These are phyloP conservation scores for Solanum hybrid DNA, from an alignment of 305 asterid species.

Conservation along the genomic window DNA sequence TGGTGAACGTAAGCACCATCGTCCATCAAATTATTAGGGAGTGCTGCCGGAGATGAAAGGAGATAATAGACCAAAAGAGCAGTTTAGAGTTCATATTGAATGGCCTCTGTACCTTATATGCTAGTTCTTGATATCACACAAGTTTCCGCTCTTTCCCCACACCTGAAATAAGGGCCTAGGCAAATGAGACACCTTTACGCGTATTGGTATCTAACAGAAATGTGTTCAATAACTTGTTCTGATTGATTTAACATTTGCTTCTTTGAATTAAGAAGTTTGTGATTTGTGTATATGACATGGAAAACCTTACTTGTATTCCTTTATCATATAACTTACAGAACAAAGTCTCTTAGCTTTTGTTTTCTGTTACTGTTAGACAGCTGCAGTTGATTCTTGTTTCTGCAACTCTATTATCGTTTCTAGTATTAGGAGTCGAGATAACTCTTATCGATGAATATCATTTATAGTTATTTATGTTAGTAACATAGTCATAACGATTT, in stretches of 20 bases:
- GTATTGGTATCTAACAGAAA: neutral
- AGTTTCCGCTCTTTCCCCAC: neutral
- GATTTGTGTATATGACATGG: neutral
- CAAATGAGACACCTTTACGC: neutral
- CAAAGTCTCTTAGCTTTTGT: neutral
- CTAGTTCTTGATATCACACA: neutral
- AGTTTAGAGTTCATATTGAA: neutral
- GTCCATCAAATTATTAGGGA: too few species aligned
- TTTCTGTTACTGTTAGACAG: neutral
- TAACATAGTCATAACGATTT: neutral
- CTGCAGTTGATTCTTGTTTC: neutral
- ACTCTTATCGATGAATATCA: neutral
- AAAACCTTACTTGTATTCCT: neutral
- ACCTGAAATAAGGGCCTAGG: neutral
- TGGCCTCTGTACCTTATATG: neutral
- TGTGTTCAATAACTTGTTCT: neutral
- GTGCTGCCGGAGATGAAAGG: too few species aligned
- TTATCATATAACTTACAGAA: neutral
- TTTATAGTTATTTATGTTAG: neutral
- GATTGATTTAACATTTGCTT: neutral
- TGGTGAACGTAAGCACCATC: too few species aligned
- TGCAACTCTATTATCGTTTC: neutral
- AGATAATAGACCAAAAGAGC: too few species aligned
- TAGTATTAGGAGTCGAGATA: neutral
- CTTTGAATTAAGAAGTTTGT: neutral